Evolutionary conservation across 2,329 filamentous ascomycete genomes (phyloP).

Genomic region (Phaeosphaeriaceae sp.): DNA sequence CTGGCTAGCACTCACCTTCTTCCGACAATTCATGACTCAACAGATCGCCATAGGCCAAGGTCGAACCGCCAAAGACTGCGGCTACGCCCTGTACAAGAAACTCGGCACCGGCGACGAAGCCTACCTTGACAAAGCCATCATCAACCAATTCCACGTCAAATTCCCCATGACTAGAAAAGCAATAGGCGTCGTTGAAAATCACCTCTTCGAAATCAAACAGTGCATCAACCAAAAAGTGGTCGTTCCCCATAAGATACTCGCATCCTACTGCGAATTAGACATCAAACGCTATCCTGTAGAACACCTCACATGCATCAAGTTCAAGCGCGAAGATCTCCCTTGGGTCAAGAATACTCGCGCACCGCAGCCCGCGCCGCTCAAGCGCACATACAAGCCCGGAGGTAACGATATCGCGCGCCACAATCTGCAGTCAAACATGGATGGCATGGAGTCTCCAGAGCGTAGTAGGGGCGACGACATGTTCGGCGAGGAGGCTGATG

Average conservation of each 20-base stretch:
- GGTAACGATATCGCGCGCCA: constrained; percentile 38
- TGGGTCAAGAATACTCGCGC: constrained; percentile 39
- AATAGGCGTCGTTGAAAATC: constrained; percentile 50
- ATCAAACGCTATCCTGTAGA: constrained; percentile 42
- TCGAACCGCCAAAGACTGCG: constrained; percentile 51
- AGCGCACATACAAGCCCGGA: constrained; percentile 28
- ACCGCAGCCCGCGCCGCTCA: constrained; percentile 7
- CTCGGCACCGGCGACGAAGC: constrained; percentile 50
- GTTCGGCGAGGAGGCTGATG: constrained; percentile 7
- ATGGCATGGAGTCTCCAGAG: constrained; percentile 16
- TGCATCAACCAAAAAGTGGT: constrained; percentile 52
- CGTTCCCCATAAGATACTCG: constrained; percentile 45
- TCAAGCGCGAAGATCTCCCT: constrained; percentile 51
- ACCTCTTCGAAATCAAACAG: constrained; percentile 51
- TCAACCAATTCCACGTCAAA: constrained; percentile 48
- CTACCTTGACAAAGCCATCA: constrained; percentile 52
- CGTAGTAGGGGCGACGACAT: constrained; percentile 10
- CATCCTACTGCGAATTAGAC: constrained; percentile 50
- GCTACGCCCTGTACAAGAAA: constrained; percentile 53
- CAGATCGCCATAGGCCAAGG: constrained; percentile 49
- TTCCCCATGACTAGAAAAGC: constrained; percentile 55
- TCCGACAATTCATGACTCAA: constrained; percentile 56
- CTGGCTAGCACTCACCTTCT: constrained; percentile 58
- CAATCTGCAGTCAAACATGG: constrained; percentile 28
- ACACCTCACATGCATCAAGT: constrained; percentile 55